Evolutionary conservation across 208 protist species (phyloP), one percentile per base, ranked within the genome.

Genomic region (Leishmania martiniquensis): DNA sequence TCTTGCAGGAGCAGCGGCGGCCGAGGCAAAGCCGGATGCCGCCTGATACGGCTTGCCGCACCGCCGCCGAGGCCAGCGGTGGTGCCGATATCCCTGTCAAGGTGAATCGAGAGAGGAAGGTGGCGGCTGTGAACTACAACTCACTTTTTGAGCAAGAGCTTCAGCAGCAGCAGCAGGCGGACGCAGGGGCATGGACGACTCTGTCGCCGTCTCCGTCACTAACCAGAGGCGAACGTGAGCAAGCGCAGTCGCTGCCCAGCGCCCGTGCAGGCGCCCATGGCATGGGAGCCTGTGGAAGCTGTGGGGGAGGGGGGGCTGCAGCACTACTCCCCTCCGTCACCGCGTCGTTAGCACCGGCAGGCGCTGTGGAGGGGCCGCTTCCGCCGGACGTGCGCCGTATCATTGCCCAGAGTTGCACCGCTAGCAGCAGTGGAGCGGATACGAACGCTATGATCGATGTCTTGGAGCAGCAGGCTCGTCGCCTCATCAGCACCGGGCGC

Each of bases 401-500:
- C 51, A 94, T 96, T 65, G 77, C 85, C 17, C 75, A 71, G 42
- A 79, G 76, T 52, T 95, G 91, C 70, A 25, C 62, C 52, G 29
- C 44, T 13, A 34, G 75, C 52, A 34, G 55, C 44, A 51, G 75
- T 51, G 69, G 29, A 49, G 39, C 13, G 13, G 39, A 68, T 52
- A 49, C 62, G 59, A 69, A 54, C 25, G 44, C 72, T 39, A 5
- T 60, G 15, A 47, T 74, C 15, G 93, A 94, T 22, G 79, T 87
- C 22, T 89, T 89, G 2, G 93, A 97, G 89, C 84, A 87, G 37
- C 88, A 97, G 60, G 91, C 93, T 1, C 86, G 93, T 4, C 88
- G 91, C 4, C 84, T 97, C 63, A 79, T 97, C 51, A 97, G 93
- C 85, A 94, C 90, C 29, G 88, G 75, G 54, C 89, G 91, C 5